Percentiles rank a stretch among this genome's conserved stretches.
These are phyloP conservation scores for Blastocystis sp. DNA, from an alignment of 352 stramenopile species.

Conservation along the genomic window DNA sequence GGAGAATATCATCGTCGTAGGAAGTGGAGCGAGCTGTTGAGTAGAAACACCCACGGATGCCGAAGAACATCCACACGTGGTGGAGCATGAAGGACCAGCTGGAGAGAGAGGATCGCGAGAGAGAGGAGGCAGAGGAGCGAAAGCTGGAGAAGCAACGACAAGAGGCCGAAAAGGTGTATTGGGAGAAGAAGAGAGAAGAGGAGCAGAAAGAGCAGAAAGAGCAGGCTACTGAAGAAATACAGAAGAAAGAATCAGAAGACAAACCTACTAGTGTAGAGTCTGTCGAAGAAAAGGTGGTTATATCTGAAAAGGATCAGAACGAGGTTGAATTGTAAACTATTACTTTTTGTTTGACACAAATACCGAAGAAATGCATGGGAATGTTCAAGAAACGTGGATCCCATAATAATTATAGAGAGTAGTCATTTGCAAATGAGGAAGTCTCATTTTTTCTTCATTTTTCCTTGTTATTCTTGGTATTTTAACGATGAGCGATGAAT, in stretches of 20 bases:
- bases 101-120: conserved; percentile 37
- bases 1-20: conserved; percentile 51
- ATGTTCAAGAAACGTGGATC: neutral
- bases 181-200: conserved; percentile 42
- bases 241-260: neutral
- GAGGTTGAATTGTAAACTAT: neutral
- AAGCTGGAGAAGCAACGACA: conserved; percentile 7
- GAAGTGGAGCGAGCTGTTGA: neutral
- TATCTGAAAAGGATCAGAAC: neutral
- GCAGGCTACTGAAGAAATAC: neutral
- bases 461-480: neutral
- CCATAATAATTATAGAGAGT: neutral
- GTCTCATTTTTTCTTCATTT: neutral
- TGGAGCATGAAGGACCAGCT: conserved; percentile 60
- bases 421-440: neutral
- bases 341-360: neutral
- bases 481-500: conserved; percentile 55
- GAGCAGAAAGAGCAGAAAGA: neutral
- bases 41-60: conserved; percentile 37
- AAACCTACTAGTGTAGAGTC: neutral
- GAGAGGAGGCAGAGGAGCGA: conserved; percentile 13
- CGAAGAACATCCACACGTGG: conserved; percentile 54
- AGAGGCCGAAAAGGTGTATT: conserved; percentile 17
- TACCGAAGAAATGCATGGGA: neutral
- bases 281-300: neutral